These are phyloP conservation scores for Linderniella brevidens DNA, from an alignment of 257 asterid genomes.

Conservation along the genomic window DNA sequence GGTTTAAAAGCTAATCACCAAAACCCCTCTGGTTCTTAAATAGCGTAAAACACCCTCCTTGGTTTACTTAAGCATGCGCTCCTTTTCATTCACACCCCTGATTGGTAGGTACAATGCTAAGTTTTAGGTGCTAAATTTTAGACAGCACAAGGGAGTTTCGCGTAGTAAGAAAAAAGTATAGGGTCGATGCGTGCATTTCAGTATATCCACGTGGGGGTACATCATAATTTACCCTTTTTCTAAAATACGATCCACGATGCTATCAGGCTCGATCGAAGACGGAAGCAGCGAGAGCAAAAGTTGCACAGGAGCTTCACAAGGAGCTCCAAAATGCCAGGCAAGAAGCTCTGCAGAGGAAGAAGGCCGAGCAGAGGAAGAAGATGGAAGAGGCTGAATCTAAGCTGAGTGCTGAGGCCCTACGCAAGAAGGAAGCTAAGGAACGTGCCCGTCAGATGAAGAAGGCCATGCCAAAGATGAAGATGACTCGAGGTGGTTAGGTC, in stretches of 20 bases:
- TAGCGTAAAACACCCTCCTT: no score
- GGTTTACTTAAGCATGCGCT: no score
- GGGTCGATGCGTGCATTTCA: no score
- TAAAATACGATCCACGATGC: not conserved
- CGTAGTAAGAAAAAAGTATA: no score
- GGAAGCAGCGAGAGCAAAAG: slow-evolving; percentile 5
- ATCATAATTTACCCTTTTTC: not conserved
- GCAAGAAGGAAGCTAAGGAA: slow-evolving; percentile 4
- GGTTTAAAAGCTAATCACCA: no score
- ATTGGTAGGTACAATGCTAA: no score
- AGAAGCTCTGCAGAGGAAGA: slow-evolving; percentile 6
- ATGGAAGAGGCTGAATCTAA: slow-evolving; percentile 1
- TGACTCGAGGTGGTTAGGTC: not conserved
- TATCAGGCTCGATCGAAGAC: slow-evolving; percentile 5
- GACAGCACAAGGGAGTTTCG: no score
- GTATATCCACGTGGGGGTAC: no score
- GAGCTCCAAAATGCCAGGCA: slow-evolving; percentile 4
- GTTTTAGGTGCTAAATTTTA: no score
- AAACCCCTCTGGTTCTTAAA: no score
- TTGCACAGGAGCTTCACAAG: slow-evolving; percentile 1
- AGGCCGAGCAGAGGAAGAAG: slow-evolving; percentile 4
- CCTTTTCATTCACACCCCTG: no score
- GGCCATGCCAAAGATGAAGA: slow-evolving; percentile 6
- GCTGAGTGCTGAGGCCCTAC: slow-evolving; percentile 5
- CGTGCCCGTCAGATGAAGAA: slow-evolving; percentile 6